Evolutionary conservation across 2,329 filamentous ascomycete species (phyloP).

Genomic region (Hypomyces perniciosus): DNA sequence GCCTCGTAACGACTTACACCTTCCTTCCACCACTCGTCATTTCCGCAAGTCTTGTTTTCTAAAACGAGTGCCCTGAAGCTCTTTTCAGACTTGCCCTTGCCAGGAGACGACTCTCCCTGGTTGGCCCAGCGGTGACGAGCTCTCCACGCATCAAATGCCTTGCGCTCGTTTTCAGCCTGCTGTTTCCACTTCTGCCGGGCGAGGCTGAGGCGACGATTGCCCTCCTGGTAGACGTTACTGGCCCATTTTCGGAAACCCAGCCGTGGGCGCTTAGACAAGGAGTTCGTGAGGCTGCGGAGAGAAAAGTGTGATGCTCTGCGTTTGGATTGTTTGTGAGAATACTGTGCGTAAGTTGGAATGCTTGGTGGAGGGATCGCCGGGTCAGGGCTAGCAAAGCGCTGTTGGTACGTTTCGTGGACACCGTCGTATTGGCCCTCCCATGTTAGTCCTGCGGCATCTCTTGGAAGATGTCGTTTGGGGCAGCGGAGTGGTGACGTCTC

Average conservation of each 20-base stretch:
- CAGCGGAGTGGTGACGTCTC: not conserved
- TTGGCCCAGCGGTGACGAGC: conserved; percentile 5
- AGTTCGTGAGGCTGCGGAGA: conserved; percentile 21
- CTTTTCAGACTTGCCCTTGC: conserved; percentile 21
- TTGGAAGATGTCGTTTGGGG: not conserved
- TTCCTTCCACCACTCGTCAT: conserved; percentile 32
- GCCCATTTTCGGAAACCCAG: conserved; percentile 27
- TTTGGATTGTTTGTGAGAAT: conserved; percentile 20
- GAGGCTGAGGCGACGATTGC: conserved; percentile 21
- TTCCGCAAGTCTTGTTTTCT: conserved; percentile 18
- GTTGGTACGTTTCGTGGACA: conserved; percentile 12
- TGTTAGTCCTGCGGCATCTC: not conserved
- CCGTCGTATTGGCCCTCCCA: conserved; percentile 21
- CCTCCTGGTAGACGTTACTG: conserved; percentile 20
- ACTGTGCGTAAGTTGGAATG: conserved; percentile 7
- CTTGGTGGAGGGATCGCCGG: not conserved
- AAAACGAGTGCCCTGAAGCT: conserved; percentile 21
- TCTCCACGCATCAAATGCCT: conserved; percentile 25
- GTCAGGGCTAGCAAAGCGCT: conserved; percentile 15
- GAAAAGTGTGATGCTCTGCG: conserved; percentile 28
- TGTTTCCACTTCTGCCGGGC: conserved; percentile 23
- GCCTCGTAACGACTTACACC: conserved; percentile 28
- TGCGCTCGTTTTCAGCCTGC: conserved; percentile 20
- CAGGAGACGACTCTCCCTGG: conserved; percentile 10
- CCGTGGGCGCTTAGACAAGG: conserved; percentile 22